phyloP scores from a whole-genome alignment of 164 flowering plant genomes.

The Malania oleifera region DNA sequence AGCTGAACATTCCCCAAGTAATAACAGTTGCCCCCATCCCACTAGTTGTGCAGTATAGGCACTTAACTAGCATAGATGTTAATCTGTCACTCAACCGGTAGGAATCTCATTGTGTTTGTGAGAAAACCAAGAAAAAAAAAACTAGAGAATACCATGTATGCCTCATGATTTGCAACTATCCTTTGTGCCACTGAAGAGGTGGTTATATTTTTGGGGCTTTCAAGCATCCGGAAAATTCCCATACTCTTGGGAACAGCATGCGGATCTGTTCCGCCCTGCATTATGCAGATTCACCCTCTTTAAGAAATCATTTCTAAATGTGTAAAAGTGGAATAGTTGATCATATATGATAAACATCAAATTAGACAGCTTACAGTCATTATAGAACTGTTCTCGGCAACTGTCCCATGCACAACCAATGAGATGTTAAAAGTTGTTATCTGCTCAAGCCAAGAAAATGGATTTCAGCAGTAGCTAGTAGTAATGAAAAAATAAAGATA shows the following conservation, averaged over 20 bases:
- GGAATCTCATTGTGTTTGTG: no score
- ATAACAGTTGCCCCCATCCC: no score
- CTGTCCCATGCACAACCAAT: constrained; percentile 65
- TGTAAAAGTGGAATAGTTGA: not conserved
- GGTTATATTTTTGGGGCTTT: constrained; percentile 64
- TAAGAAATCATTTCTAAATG: not conserved
- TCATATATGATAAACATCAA: not conserved
- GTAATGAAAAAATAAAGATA: no score
- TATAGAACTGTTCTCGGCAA: constrained; percentile 42
- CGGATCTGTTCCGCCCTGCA: constrained; percentile 56
- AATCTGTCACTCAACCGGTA: no score
- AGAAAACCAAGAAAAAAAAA: not conserved
- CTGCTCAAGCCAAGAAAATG: constrained; percentile 28
- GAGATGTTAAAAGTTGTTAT: constrained; percentile 78
- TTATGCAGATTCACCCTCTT: constrained; percentile 2
- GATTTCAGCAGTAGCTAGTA: not conserved
- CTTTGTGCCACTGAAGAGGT: constrained; percentile 61
- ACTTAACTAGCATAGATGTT: no score
- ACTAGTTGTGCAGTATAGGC: no score
- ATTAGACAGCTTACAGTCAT: constrained; percentile 32
- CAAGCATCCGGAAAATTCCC: constrained; percentile 60
- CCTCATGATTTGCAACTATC: constrained; percentile 63
- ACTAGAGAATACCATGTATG: constrained; percentile 40
- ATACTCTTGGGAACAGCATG: constrained; percentile 65
- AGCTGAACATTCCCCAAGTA: no score